Percentiles rank a stretch among this genome's conserved stretches.
Conservation (phyloP, 331 rosid genomes). For the Dryas integrifolia region DNA sequence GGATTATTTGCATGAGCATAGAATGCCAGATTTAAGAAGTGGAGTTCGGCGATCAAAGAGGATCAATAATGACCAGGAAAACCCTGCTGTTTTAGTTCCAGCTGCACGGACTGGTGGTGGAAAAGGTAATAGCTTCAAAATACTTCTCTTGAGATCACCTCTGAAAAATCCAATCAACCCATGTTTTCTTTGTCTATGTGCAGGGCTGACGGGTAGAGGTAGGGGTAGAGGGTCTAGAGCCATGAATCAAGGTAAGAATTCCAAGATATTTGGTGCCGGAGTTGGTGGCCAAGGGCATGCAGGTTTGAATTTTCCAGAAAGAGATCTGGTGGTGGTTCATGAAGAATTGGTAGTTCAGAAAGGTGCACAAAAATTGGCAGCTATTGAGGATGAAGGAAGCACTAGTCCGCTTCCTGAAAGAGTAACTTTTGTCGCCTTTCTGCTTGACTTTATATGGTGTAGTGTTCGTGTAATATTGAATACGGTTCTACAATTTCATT, state of each 20-base stretch:
- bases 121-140: conserved; percentile 23
- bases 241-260: conserved; percentile 38
- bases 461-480: conserved; percentile 1
- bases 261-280: conserved; percentile 31
- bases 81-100: conserved; percentile 40
- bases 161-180: conserved; percentile 4
- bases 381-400: conserved; percentile 37
- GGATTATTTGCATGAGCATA: conserved; percentile 30
- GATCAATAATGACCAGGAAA: conserved; percentile 36
- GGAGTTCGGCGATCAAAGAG: conserved; percentile 47
- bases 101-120: conserved; percentile 30
- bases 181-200: conserved; percentile 11
- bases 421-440: conserved; percentile 18
- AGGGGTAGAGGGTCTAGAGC: conserved; percentile 42
- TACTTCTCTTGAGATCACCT: neutral
- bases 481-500: neutral
- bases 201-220: conserved; percentile 34
- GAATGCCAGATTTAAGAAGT: conserved; percentile 40
- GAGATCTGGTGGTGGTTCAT: conserved; percentile 32
- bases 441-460: neutral
- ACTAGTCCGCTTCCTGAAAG: conserved; percentile 38
- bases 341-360: conserved; percentile 32
- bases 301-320: conserved; percentile 26
- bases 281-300: conserved; percentile 29
- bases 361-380: conserved; percentile 34